Conservation (phyloP, 805 yeast genomes). For the Dipodascus geniculatus region DNA sequence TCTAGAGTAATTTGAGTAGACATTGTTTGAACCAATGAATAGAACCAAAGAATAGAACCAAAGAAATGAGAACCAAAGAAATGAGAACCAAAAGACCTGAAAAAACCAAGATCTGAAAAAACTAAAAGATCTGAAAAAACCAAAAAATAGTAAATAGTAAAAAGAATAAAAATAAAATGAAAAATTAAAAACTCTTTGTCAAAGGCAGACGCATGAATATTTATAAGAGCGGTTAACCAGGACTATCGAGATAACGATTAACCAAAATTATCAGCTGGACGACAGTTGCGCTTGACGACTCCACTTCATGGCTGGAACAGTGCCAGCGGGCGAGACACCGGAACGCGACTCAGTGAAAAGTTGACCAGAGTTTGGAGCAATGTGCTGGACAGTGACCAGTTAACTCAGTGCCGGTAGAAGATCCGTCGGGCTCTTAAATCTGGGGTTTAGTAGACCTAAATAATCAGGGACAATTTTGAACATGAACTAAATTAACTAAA, state of each 20-base stretch:
- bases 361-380: neutral
- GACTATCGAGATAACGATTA: neutral
- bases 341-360: neutral
- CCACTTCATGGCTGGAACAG: too few relatives aligned
- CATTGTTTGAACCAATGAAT: neutral
- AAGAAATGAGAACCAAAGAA: too few relatives aligned
- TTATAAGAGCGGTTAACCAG: neutral
- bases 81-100: too few relatives aligned
- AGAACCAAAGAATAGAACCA: too few relatives aligned
- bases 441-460: too few relatives aligned
- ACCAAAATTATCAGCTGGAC: neutral
- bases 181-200: neutral
- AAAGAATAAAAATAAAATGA: too few relatives aligned
- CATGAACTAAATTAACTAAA: too few relatives aligned
- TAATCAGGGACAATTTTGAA: too few relatives aligned
- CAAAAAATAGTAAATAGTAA: constrained; percentile 1
- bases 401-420: neutral
- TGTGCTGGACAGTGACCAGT: neutral
- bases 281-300: neutral
- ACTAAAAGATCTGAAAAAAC: neutral
- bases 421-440: too few relatives aligned
- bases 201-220: neutral
- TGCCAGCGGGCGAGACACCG: too few relatives aligned
- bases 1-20: neutral
- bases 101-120: too few relatives aligned